Evolutionary conservation across 306 rosid genomes (phyloP).

Genomic region (Mimosa bimucronata): DNA sequence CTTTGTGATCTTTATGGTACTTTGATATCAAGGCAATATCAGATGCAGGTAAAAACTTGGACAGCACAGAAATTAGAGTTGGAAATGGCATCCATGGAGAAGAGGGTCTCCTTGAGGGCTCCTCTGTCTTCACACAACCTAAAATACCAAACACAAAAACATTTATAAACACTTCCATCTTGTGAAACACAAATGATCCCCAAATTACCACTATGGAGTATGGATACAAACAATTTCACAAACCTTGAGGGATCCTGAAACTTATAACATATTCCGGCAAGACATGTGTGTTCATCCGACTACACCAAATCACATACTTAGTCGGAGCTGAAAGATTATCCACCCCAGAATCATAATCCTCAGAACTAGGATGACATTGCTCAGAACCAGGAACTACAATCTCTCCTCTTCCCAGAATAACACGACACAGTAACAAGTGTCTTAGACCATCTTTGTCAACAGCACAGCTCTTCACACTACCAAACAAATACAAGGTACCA

Average conservation of each 20-base stretch:
- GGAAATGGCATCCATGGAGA: slow-evolving; percentile 95
- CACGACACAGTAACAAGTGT: slow-evolving; percentile 78
- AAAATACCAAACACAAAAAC: slow-evolving; percentile 7
- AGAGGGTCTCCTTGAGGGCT: slow-evolving; percentile 52
- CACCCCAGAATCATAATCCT: slow-evolving; percentile 73
- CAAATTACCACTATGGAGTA: neutral
- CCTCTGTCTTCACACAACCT: slow-evolving; percentile 52
- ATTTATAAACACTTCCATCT: neutral
- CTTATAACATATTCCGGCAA: slow-evolving; percentile 79
- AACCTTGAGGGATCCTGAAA: slow-evolving; percentile 66
- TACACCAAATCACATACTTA: slow-evolving; percentile 73
- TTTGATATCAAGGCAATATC: slow-evolving; percentile 54
- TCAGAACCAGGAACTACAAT: slow-evolving; percentile 51
- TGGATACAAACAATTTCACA: neutral
- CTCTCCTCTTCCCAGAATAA: slow-evolving; percentile 74
- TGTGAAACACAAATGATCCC: neutral
- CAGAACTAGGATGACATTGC: slow-evolving; percentile 70
- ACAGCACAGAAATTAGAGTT: slow-evolving; percentile 65
- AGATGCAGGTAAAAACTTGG: slow-evolving; percentile 55
- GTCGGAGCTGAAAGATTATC: slow-evolving; percentile 57
- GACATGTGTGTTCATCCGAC: slow-evolving; percentile 77
- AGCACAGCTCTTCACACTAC: slow-evolving; percentile 52
- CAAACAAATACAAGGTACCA: neutral
- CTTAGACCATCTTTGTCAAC: slow-evolving; percentile 65
- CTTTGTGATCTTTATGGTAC: slow-evolving; percentile 61